Evolutionary conservation across 345 rosid species (phyloP), one percentile per base, ranked within the genome.

Genomic region (Litchi chinensis): DNA sequence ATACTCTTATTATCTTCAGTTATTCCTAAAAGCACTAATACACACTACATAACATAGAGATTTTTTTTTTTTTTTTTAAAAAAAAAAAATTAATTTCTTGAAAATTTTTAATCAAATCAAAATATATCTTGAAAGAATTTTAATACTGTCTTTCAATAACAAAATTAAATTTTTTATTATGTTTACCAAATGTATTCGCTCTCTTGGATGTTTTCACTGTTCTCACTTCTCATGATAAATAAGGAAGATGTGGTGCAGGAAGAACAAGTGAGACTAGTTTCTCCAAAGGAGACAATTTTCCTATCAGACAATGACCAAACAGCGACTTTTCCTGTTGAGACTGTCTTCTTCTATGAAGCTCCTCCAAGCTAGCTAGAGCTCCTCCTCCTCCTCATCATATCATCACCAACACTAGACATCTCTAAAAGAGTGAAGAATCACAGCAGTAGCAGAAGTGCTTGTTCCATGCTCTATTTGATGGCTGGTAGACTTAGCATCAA

Each of bases 381-480:
- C 26, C 56, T 19, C 44, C 44, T 41, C 44, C 44, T 41, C 44
- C 44, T 41, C 44, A 2, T 41, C 44, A 6, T 41, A 41, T 41
- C 44, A 5, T 6, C 63, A 12, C 11, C 62, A 13, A 65, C 75
- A 10, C 0, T 16, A 18, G 77, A 75, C 26, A 75, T 70, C 19
- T 28, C 70, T 22, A 41, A 43, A 19, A 56, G 56, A 60, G 77
- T 79, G 80, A 79, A 79, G 77, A 63, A 18, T 32, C 37, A 32
- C 1, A 40, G 82, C 80, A 19, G 70, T 79, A 63, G 69, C 74
- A n/a, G 77, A 79, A 2, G 73, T 65, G 22, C 85, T 82, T 48
- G 74, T 28, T 57, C 80, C 82, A 71, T 82, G 74, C 68, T 78
- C 3, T 32, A 82, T 68, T 82, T 82, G 81, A 77, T 82, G 81